Evolutionary conservation across 345 rosid genomes (phyloP), one percentile per base, ranked within the genome.

Genomic region (Brassica juncea): DNA sequence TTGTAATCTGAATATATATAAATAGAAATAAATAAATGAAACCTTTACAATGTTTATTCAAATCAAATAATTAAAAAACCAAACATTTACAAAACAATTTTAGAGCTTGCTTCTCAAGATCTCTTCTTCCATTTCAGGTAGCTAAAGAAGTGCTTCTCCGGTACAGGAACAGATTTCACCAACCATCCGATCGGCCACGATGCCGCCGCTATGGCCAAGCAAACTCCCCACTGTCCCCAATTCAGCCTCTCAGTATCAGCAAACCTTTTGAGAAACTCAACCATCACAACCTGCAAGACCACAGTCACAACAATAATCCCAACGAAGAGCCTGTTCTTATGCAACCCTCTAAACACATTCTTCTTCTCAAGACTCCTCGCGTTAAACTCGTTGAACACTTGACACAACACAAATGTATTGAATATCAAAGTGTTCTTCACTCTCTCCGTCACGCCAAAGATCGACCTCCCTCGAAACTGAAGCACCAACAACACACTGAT

Each of bases 181-280:
- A 74, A 28, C 88, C 87, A 89, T 8, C 90, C 94, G 28, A 88
- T 89, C 0, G 97, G 97, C 98, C 98, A 91, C 0, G 97, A 83
- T 0, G 80, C 61, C 2, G 88, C 86, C 9, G 91, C 97, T 0
- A 88, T 59, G 1, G 76, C 89, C 1, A 91, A 35, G 64, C 98
- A 91, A 2, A 75, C 70, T 0, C 90, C 88, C 97, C 95, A 91
- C 63, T 90, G 91, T 0, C 83, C 87, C 93, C 86, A 87, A 8
- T 84, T 76, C 23, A 93, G 58, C 86, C 91, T 93, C 76, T 91
- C 89, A 0, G 97, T 89, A 72, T 83, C 87, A 37, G 95, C 97
- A 82, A 91, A 89, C 39, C 80, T 87, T 80, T 87, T 87, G 58
- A 90, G 85, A 68, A 91, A 86, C 74, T 94, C 93, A 35, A 90